Percentiles rank a stretch among this genome's conserved stretches.
Evolutionary conservation across 148 eudicot species (phyloP).

Genomic region (Spergularia bocconei): DNA sequence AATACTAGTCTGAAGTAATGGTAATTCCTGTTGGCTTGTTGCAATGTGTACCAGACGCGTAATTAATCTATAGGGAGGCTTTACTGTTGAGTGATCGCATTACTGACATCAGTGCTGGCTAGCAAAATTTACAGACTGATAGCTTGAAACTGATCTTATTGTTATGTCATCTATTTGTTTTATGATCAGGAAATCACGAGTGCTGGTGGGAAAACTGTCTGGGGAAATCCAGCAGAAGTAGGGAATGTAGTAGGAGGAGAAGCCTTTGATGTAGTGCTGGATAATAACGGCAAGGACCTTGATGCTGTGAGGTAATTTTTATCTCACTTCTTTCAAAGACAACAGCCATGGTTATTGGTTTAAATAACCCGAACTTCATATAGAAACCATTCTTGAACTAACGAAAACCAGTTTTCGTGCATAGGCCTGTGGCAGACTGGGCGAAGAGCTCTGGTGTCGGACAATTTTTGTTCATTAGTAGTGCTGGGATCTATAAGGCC

Average conservation of each 20-base stretch:
- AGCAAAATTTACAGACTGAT: neutral
- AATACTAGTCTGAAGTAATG: too few species aligned
- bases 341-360: too few species aligned
- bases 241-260: conserved; percentile 67
- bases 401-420: neutral
- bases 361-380: too few species aligned
- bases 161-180: neutral
- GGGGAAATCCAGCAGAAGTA: conserved; percentile 83
- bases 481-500: conserved; percentile 92
- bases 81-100: neutral
- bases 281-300: conserved; percentile 96
- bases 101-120: neutral
- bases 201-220: conserved; percentile 85
- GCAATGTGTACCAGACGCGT: too few species aligned
- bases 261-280: conserved; percentile 74
- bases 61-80: neutral
- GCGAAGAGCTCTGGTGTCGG: conserved; percentile 69
- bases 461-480: conserved; percentile 83
- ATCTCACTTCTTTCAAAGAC: too few species aligned
- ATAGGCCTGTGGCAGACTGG: conserved; percentile 96
- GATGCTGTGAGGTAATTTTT: conserved; percentile 66
- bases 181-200: conserved; percentile 66
- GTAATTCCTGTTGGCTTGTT: too few species aligned
- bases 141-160: neutral
- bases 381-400: neutral